Evolutionary conservation across 1,139 yeast species (phyloP), one percentile per base, ranked within the genome.

Genomic region (Lodderomyces elongisporus): DNA sequence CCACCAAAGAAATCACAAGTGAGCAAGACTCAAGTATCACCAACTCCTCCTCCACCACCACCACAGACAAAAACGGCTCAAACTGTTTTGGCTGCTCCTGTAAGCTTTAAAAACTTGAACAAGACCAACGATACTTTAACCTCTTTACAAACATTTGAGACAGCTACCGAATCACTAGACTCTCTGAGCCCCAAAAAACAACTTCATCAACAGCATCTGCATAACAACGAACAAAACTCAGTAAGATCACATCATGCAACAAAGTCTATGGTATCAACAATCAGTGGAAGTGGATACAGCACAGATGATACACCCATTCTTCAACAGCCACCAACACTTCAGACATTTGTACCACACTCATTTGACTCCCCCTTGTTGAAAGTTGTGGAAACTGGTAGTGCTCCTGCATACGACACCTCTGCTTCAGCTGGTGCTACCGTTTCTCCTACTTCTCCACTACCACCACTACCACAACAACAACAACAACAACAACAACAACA

Each of bases 61-160:
- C 36, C 14, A 17, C 17, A 28, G 24, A 28, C 7, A 14, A 9
- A n/a, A 14, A n/a, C n/a, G n/a, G n/a, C n/a, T n/a, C n/a, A n/a
- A n/a, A n/a, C n/a, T n/a, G 17, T 32, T 10, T 18, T 18, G 7
- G 7, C 10, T 18, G 27, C 37, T 12, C 39, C 38, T 4, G 32
- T 25, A 14, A 8, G 4, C 7, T 37, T 27, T 13, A 25, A 10
- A 7, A 28, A 30, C 12, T 17, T 14, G 15, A 36, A 29, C 12
- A 31, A 25, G 17, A 30, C 29, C 17, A 25, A 28, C 17, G 34
- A 34, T 5, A 31, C 33, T 5, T 14, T 31, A 12, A 21, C 30
- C 10, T 55, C 63, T 20, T 45, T 50, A 6, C 62, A 54, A 43
- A 48, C 60, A 9, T 60, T 58, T 36, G 60, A 58, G 36, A 56